phyloP scores from a whole-genome alignment of 2,329 filamentous ascomycete genomes.

The Penicillium rolfsii region DNA sequence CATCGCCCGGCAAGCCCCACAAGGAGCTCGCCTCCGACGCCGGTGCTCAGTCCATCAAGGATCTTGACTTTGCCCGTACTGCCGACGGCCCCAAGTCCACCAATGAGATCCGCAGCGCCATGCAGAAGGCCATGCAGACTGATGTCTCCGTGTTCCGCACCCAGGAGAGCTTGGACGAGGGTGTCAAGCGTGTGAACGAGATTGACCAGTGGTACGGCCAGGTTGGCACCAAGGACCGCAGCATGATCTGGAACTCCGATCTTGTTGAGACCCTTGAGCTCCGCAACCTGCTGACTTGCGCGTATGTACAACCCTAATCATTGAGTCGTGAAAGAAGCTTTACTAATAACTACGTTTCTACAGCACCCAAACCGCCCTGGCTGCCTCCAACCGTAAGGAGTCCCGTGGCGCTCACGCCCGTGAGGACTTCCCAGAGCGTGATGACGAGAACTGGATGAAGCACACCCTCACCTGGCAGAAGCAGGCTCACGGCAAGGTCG shows the following conservation, averaged over 20 bases:
- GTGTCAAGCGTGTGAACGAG: constrained; percentile 82
- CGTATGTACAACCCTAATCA: constrained; percentile 62
- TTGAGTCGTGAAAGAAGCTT: neutral
- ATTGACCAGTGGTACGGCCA: constrained; percentile 80
- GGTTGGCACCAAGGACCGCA: constrained; percentile 94
- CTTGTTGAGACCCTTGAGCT: constrained; percentile 95
- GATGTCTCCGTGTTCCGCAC: constrained; percentile 97
- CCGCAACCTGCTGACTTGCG: constrained; percentile 93
- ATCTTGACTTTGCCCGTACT: constrained; percentile 83
- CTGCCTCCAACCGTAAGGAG: constrained; percentile 93
- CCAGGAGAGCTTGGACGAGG: constrained; percentile 89
- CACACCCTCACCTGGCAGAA: constrained; percentile 97
- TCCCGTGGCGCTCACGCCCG: constrained; percentile 95
- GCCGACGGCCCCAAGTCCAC: constrained; percentile 85
- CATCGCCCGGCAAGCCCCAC: constrained; percentile 78
- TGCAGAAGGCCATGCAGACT: constrained; percentile 98
- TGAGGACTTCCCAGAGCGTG: constrained; percentile 93
- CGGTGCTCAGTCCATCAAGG: constrained; percentile 81
- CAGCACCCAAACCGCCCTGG: constrained; percentile 84
- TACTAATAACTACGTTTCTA: constrained; percentile 13
- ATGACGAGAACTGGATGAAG: constrained; percentile 99
- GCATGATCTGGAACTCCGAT: constrained; percentile 99
- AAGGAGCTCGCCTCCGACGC: constrained; percentile 81
- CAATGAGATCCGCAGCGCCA: constrained; percentile 81
- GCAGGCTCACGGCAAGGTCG: constrained; percentile 82